These are phyloP conservation scores for Fusarium palustre DNA, from an alignment of 2,329 filamentous ascomycete species.

Conservation along the genomic window DNA sequence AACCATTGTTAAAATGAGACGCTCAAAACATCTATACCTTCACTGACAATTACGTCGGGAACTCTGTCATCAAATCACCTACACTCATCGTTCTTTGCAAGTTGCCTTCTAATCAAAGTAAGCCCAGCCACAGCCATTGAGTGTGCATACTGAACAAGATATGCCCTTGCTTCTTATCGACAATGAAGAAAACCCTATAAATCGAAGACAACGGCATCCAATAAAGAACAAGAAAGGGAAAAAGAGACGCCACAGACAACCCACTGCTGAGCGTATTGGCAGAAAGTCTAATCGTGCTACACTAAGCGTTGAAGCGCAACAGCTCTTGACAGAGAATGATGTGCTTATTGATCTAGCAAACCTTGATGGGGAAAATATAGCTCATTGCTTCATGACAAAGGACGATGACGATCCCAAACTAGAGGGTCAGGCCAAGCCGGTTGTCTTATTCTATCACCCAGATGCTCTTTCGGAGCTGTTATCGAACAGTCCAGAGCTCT, in stretches of 20 bases:
- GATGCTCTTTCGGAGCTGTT: background rate
- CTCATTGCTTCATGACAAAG: conserved; percentile 1
- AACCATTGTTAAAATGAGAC: accelerated
- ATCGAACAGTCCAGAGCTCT: background rate
- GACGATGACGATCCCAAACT: background rate
- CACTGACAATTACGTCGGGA: accelerated
- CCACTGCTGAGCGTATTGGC: accelerated
- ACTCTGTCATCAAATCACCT: background rate
- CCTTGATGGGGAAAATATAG: accelerated
- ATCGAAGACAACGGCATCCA: accelerated
- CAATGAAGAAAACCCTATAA: background rate
- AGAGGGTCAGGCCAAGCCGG: background rate
- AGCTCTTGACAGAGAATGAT: background rate
- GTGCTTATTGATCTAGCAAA: background rate
- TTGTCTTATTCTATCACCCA: background rate
- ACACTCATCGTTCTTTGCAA: accelerated
- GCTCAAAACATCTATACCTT: accelerated
- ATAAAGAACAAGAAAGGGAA: accelerated
- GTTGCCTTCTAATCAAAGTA: background rate
- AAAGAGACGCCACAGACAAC: accelerated
- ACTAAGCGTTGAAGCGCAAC: background rate
- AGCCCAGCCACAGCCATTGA: background rate
- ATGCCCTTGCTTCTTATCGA: accelerated
- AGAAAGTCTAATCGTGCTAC: accelerated
- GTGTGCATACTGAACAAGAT: background rate